Base-by-base conservation (phyloP, 345 rosid species). In the Linum tenue region DNA sequence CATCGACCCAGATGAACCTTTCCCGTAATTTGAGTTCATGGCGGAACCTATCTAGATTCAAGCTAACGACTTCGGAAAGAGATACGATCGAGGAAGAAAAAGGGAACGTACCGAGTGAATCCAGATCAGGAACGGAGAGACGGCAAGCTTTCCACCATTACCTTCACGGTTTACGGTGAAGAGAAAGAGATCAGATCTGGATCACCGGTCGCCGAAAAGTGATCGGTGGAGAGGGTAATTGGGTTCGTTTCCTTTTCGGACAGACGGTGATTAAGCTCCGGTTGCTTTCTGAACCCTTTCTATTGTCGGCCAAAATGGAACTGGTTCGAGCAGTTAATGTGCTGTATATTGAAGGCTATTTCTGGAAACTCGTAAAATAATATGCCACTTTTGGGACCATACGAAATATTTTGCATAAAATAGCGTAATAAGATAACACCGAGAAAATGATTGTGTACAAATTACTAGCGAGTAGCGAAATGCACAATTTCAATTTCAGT, bases 11-110 rank as follows among this genome's bases (percentile, higher is more conserved):
- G 86, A 77, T 66, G 89, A 79, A 58, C 82, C 82, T 78, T 80
- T 84, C 7, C 83, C 84, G 70, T 78, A 74, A 76, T 84, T 81
- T 4, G 86, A 84, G 70, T 80, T 82, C 92, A 86, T 86, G 69
- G 59, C 69, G 64, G 63, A 11, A 9, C 37, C 38, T 37, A 12
- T 60, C 8, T 6, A 10, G 22, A 38, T 11, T 61, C 48, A 7
- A 61, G 3, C 31, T 22, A 22, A 22, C 31, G 31, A 22, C 31
- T 22, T 22, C 31, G 31, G 31, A 22, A 22, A 22, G 31, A 22
- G 31, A 22, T 22, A 22, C 31, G 31, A 22, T 22, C 31, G 31
- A 22, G 31, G 31, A 22, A 44, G 51, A 14, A 44, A 7, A 44
- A 1, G 51, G 12, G 51, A 44, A 44, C 51, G 51, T 5, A 44